Base-by-base conservation (phyloP, 345 rosid genomes). In the Hibiscus syriacus region DNA sequence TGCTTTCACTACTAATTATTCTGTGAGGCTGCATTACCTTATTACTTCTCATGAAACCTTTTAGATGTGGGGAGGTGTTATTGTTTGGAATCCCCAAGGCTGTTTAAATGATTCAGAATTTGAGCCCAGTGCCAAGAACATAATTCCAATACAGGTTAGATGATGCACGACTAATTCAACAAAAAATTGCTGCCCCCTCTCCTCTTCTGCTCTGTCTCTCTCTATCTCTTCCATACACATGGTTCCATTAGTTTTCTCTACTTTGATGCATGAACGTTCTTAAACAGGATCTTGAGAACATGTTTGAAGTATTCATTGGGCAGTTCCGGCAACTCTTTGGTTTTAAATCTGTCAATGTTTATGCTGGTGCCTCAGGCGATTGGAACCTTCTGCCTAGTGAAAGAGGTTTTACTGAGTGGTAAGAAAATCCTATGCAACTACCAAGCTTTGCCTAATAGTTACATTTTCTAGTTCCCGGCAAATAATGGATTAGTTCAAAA, bases 61-160 rank as follows among this genome's bases (percentile, higher is more conserved):
- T 54, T 79, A 91, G 99, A 94, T 89, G 97, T 94, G 99, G 99
- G 98, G 99, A 62, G 90, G 98, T 61, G 84, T 91, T 53, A 82
- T 85, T 73, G 93, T 91, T 46, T 94, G 95, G 96, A 89, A 88
- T 70, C 92, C 92, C 9, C 64, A 10, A 53, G 76, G 71, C 76
- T 89, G 97, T 79, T 79, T 68, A 17, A 76, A 78, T 73, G 76
- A 77, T 68, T 71, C 84, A 55, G 82, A 69, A 78, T 74, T 30
- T 70, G 23, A 72, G 55, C 82, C 30, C 72, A 75, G 77, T 70
- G 76, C 52, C 64, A 72, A 77, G 81, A 85, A 74, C 66, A 68
- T 68, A 26, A 74, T 94, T 45, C 79, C 88, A 19, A 39, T 74
- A 76, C 79, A 91, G 94, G 99, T 91, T 34, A 65, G 80, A 61